Evolutionary conservation across 169 alveolate genomes (phyloP).

Genomic region (Plasmodium vinckei): DNA sequence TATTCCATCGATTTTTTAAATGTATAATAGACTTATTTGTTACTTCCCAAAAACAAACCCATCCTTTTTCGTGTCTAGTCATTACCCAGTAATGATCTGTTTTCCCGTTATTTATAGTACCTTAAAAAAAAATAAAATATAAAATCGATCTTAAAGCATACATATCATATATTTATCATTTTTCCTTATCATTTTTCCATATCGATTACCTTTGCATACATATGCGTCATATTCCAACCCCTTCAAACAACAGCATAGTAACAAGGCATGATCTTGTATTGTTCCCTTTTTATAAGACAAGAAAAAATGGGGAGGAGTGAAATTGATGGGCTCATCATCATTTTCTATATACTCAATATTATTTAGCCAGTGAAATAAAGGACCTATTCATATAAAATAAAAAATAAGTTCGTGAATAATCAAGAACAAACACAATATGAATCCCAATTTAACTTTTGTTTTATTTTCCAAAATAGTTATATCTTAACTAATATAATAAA

Average conservation of each 20-base stretch:
- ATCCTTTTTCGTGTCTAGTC: slow-evolving; percentile 83
- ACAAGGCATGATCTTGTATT: slow-evolving; percentile 80
- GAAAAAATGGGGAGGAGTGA: slow-evolving; percentile 81
- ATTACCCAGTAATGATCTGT: slow-evolving; percentile 82
- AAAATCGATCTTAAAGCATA: background rate
- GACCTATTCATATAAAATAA: slow-evolving; percentile 34
- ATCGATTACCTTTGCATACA: slow-evolving; percentile 79
- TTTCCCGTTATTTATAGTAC: slow-evolving; percentile 81
- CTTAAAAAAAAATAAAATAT: slow-evolving; percentile 1
- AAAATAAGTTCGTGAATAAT: background rate
- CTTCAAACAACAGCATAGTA: slow-evolving; percentile 80
- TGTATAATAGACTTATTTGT: slow-evolving; percentile 78
- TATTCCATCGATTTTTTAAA: slow-evolving; percentile 62
- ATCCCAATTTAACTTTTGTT: too few species aligned
- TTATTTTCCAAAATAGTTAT: too few species aligned
- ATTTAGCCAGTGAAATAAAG: slow-evolving; percentile 81
- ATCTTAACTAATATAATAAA: background rate
- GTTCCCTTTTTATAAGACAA: slow-evolving; percentile 82
- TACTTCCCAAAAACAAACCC: slow-evolving; percentile 85
- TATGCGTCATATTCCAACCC: slow-evolving; percentile 84
- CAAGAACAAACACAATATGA: background rate
- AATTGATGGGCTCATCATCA: slow-evolving; percentile 76
- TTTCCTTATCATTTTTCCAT: background rate
- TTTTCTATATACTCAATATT: slow-evolving; percentile 80
- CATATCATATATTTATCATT: background rate